Conservation (phyloP, 1,284 basidiomycete genomes). For the Exobasidium rhododendri region DNA sequence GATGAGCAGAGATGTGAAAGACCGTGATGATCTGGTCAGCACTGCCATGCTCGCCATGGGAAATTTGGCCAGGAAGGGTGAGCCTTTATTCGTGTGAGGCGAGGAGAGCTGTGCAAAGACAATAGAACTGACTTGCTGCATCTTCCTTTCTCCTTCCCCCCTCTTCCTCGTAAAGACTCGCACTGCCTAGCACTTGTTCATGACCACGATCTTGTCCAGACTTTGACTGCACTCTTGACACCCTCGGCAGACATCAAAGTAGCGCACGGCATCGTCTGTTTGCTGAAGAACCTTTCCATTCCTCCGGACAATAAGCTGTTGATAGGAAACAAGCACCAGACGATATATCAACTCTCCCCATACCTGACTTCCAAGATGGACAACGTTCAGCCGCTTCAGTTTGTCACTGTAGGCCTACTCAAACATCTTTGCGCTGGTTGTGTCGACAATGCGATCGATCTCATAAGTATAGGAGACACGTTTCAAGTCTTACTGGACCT, state of each 20-base stretch:
- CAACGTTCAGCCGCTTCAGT: slow-evolving; percentile 65
- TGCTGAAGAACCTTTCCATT: slow-evolving; percentile 47
- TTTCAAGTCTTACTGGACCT: slow-evolving; percentile 71
- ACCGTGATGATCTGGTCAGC: slow-evolving; percentile 72
- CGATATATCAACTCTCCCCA: slow-evolving; percentile 13
- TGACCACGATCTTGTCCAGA: slow-evolving; percentile 30
- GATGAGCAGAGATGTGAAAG: slow-evolving; percentile 59
- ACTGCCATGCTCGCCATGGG: slow-evolving; percentile 78
- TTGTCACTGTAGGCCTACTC: slow-evolving; percentile 77
- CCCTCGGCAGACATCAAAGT: slow-evolving; percentile 37
- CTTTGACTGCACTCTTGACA: slow-evolving; percentile 27
- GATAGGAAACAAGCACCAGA: slow-evolving; percentile 23
- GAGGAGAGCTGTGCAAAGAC: neutral
- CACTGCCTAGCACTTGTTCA: slow-evolving; percentile 41
- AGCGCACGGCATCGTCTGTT: slow-evolving; percentile 34
- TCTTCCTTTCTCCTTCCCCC: neutral
- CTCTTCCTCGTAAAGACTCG: no score
- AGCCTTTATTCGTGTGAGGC: no score
- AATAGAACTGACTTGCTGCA: neutral
- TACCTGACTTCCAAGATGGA: slow-evolving; percentile 34
- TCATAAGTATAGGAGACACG: slow-evolving; percentile 57
- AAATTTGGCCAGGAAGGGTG: slow-evolving; percentile 73
- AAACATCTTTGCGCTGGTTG: slow-evolving; percentile 78
- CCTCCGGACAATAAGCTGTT: slow-evolving; percentile 35
- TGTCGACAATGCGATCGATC: slow-evolving; percentile 61